Percentiles rank a stretch among this genome's conserved stretches.
These are phyloP conservation scores for Pythium pyrilobum DNA, from an alignment of 352 stramenopile species.

Conservation along the genomic window DNA sequence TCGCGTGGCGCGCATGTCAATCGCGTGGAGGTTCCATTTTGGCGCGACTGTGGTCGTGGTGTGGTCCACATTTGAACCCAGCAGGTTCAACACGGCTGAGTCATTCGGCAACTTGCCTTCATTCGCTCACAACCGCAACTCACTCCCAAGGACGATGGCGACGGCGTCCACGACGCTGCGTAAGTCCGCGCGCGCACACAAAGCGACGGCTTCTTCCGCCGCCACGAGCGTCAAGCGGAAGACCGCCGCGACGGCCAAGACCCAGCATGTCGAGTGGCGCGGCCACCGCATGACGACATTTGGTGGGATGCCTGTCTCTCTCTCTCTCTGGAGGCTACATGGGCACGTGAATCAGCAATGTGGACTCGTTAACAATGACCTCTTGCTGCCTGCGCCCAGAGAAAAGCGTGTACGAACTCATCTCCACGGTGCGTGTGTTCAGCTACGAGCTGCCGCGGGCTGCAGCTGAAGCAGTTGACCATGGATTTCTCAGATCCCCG, in stretches of 20 bases:
- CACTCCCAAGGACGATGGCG: background rate
- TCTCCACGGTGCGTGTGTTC: constrained; percentile 41
- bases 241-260: constrained; percentile 11
- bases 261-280: constrained; percentile 61
- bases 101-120: constrained; percentile 13
- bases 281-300: constrained; percentile 68
- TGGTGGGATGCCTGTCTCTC: constrained; percentile 26
- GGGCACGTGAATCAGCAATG: background rate
- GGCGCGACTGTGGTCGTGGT: background rate
- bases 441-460: too few relatives aligned
- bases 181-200: constrained; percentile 3
- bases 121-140: background rate
- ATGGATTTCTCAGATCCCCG: constrained; percentile 41
- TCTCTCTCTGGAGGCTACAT: background rate
- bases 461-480: too few relatives aligned
- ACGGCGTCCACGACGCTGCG: constrained; percentile 7
- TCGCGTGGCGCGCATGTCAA: constrained; percentile 4
- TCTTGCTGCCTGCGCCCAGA: constrained; percentile 24
- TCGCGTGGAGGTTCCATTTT: constrained; percentile 7
- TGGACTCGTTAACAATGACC: background rate
- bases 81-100: background rate
- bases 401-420: constrained; percentile 74
- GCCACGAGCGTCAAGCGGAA: constrained; percentile 5
- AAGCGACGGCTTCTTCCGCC: too few relatives aligned
- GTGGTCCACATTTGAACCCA: background rate